Evolutionary conservation across 1,139 yeast species (phyloP).

Genomic region (Suhomyces bokatorum): DNA sequence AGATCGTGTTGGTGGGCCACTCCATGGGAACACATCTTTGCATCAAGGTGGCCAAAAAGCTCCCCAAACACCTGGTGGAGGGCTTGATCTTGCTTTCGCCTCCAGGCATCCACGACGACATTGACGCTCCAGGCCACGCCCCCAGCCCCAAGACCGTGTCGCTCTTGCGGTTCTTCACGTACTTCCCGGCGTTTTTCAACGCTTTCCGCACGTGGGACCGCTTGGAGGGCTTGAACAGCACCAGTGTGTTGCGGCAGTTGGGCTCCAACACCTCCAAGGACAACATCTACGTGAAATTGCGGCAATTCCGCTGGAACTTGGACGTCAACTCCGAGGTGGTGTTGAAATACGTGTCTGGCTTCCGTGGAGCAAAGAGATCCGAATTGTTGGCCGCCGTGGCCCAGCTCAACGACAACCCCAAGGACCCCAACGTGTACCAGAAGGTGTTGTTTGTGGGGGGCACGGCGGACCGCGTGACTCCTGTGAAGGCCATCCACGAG

Average conservation of each 20-base stretch:
- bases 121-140: constrained; percentile 9
- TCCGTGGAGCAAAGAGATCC: constrained; percentile 40
- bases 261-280: constrained; percentile 21
- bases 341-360: constrained; percentile 54
- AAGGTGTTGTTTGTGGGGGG: constrained; percentile 60
- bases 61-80: constrained; percentile 44
- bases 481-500: constrained; percentile 34
- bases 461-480: constrained; percentile 56
- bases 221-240: constrained; percentile 58
- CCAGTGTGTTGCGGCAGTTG: constrained; percentile 58
- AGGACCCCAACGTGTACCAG: constrained; percentile 34
- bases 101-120: constrained; percentile 44
- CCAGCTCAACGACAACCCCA: constrained; percentile 36
- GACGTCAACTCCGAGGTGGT: constrained; percentile 59
- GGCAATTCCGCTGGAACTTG: constrained; percentile 72
- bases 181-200: constrained; percentile 55
- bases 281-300: constrained; percentile 44
- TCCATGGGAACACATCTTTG: constrained; percentile 73
- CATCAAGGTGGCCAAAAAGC: constrained; percentile 45
- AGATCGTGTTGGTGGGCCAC: constrained; percentile 65
- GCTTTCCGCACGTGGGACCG: constrained; percentile 61
- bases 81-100: constrained; percentile 56
- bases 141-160: constrained; percentile 13
- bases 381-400: constrained; percentile 47
- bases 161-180: constrained; percentile 28